Evolutionary conservation across 495 filamentous ascomycete genomes (phyloP).

Genomic region (Hyaloscypha variabilis): DNA sequence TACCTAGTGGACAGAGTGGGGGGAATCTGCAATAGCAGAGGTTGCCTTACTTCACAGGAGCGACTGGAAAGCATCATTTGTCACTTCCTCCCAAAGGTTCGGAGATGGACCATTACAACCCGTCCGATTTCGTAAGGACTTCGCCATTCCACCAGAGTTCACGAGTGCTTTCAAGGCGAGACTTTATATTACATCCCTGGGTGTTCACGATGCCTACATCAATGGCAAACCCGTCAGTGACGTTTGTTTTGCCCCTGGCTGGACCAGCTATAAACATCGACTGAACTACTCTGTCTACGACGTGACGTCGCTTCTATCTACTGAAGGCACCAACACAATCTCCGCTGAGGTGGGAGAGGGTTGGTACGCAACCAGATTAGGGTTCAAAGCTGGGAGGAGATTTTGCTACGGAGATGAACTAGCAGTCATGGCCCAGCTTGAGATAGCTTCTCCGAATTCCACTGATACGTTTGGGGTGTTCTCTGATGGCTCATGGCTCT

Average conservation of each 20-base stretch:
- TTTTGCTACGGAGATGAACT: conserved; percentile 49
- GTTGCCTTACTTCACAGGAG: conserved; percentile 37
- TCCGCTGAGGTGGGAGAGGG: conserved; percentile 54
- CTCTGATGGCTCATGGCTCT: conserved; percentile 48
- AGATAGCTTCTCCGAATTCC: conserved; percentile 37
- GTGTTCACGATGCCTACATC: conserved; percentile 50
- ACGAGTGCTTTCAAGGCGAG: conserved; percentile 29
- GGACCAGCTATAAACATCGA: conserved; percentile 54
- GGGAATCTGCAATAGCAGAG: conserved; percentile 40
- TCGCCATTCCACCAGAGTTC: neutral
- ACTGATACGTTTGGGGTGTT: conserved; percentile 28
- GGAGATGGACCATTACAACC: conserved; percentile 32
- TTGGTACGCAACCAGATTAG: conserved; percentile 54
- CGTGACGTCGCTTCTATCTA: conserved; percentile 38
- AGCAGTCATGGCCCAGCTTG: conserved; percentile 46
- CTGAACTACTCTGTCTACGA: conserved; percentile 53
- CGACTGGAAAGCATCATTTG: conserved; percentile 46
- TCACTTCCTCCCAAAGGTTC: conserved; percentile 35
- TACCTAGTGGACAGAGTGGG: conserved; percentile 36
- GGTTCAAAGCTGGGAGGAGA: conserved; percentile 36
- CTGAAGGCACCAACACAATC: conserved; percentile 40
- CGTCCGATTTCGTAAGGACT: conserved; percentile 18
- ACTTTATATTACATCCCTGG: conserved; percentile 54
- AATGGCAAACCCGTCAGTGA: conserved; percentile 52
- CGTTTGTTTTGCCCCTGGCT: conserved; percentile 49